phyloP scores from a whole-genome alignment of 148 eudicot genomes.

The Pouteria glomerata region DNA sequence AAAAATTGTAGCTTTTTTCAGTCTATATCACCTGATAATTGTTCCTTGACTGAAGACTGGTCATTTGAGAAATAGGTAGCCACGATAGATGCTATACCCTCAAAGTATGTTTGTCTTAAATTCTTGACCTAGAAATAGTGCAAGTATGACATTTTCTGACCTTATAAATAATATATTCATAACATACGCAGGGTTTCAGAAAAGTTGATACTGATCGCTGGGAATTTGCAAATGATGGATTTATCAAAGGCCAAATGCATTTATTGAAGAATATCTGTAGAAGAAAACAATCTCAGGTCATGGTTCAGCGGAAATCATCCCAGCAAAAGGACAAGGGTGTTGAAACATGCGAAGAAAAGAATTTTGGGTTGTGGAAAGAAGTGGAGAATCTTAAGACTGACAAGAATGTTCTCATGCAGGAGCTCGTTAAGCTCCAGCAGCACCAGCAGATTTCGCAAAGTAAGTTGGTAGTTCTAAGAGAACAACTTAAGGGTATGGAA shows the following conservation, averaged over 20 bases:
- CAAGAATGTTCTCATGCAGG: slow-evolving; percentile 54
- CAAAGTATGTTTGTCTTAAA: neutral
- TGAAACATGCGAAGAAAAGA: slow-evolving; percentile 29
- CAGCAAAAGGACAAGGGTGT: slow-evolving; percentile 25
- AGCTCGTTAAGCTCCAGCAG: slow-evolving; percentile 52
- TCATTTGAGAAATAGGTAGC: neutral
- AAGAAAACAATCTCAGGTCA: slow-evolving; percentile 48
- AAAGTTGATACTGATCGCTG: slow-evolving; percentile 74
- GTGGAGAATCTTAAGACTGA: slow-evolving; percentile 71
- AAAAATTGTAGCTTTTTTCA: neutral
- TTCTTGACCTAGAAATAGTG: neutral
- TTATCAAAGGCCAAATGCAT: slow-evolving; percentile 68
- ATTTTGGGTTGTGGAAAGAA: slow-evolving; percentile 46
- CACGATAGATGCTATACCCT: neutral
- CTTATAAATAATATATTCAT: neutral
- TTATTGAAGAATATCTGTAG: slow-evolving; percentile 53
- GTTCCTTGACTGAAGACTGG: neutral
- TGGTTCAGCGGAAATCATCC: slow-evolving; percentile 24
- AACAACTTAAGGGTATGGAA: slow-evolving; percentile 78
- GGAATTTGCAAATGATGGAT: slow-evolving; percentile 65
- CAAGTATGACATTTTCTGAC: neutral
- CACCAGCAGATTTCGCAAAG: slow-evolving; percentile 59
- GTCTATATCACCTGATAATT: neutral
- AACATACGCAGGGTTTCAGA: slow-evolving; percentile 63
- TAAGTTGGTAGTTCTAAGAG: slow-evolving; percentile 47